Percentiles rank a stretch among this genome's conserved stretches.
Evolutionary conservation across 2,329 filamentous ascomycete genomes (phyloP).

Genomic region (Beauveria asiatica): DNA sequence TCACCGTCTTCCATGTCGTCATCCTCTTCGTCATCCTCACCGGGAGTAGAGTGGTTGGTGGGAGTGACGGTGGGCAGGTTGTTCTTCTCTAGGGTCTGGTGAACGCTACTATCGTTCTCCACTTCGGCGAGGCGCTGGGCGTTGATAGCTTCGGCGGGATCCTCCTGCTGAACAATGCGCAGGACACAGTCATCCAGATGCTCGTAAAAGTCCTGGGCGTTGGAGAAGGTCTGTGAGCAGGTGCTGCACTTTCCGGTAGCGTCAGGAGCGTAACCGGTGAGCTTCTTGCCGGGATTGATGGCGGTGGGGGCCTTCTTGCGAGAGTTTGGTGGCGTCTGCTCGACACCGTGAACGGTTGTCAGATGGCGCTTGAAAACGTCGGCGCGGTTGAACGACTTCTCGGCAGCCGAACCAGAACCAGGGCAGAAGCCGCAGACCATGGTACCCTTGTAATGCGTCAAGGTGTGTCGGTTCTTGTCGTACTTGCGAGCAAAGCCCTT

Average conservation of each 20-base stretch:
- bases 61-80: conserved; percentile 41
- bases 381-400: conserved; percentile 93
- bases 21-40: conserved; percentile 46
- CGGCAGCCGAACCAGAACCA: conserved; percentile 75
- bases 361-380: conserved; percentile 94
- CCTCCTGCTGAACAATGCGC: conserved; percentile 63
- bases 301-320: conserved; percentile 55
- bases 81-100: conserved; percentile 56
- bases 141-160: conserved; percentile 61
- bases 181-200: conserved; percentile 76
- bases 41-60: conserved; percentile 17
- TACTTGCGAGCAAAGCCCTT: conserved; percentile 95
- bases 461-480: conserved; percentile 88
- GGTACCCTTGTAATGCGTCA: conserved; percentile 94
- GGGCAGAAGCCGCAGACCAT: conserved; percentile 97
- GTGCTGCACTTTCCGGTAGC: conserved; percentile 93
- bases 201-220: conserved; percentile 96
- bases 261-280: conserved; percentile 63
- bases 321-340: conserved; percentile 87
- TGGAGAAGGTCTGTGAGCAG: conserved; percentile 82
- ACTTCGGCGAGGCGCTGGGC: conserved; percentile 57
- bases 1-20: conserved; percentile 46
- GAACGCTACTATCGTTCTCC: conserved; percentile 54
- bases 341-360: conserved; percentile 82
- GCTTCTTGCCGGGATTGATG: conserved; percentile 48